These are phyloP conservation scores for Lanmaoa rubissima DNA, from an alignment of 768 basidiomycete species.

Conservation along the genomic window DNA sequence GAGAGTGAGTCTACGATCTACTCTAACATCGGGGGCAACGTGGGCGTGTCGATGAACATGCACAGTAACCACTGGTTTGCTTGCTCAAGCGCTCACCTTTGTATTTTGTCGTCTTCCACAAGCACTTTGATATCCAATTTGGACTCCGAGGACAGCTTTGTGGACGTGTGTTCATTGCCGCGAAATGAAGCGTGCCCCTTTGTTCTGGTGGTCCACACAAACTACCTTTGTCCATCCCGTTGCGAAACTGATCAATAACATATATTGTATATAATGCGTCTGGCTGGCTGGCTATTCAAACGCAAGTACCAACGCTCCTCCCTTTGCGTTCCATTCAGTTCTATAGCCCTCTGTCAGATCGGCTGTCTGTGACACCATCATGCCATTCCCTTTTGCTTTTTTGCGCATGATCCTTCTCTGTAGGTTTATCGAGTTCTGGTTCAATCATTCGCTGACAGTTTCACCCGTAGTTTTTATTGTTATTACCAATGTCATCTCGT, in stretches of 20 bases:
- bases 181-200: background rate
- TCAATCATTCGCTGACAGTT: background rate
- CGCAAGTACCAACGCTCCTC: background rate
- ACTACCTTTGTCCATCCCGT: constrained; percentile 8
- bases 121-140: background rate
- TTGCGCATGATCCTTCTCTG: constrained; percentile 20
- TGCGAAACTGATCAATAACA: background rate
- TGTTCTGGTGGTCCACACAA: constrained; percentile 12
- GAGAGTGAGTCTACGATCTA: no score
- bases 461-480: constrained; percentile 16
- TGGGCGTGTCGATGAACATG: background rate
- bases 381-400: constrained; percentile 26
- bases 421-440: constrained; percentile 4
- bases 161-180: background rate
- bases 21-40: background rate
- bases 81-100: background rate
- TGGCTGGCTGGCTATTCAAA: background rate
- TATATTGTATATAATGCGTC: constrained; percentile 15
- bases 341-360: background rate
- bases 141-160: background rate
- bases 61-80: background rate
- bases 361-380: constrained; percentile 29
- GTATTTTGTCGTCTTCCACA: background rate
- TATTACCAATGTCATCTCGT: constrained; percentile 11
- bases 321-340: constrained; percentile 7